phyloP scores from a whole-genome alignment of 768 basidiomycete genomes.

The Termitomyces titanicus region DNA sequence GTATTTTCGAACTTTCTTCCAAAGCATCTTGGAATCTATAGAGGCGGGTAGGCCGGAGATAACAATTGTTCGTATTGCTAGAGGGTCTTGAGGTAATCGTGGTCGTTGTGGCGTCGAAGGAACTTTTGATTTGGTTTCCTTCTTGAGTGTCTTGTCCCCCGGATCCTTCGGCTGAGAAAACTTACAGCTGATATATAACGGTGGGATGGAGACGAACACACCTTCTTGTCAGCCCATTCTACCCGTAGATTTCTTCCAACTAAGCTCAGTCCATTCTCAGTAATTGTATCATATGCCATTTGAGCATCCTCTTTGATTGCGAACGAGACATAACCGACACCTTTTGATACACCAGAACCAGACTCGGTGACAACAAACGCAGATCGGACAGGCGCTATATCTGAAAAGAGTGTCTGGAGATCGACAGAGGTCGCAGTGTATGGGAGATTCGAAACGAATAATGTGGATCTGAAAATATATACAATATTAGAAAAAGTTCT shows the following conservation, averaged over 20 bases:
- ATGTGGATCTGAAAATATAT: slow-evolving; percentile 56
- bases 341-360: slow-evolving; percentile 76
- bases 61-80: slow-evolving; percentile 80
- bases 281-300: slow-evolving; percentile 59
- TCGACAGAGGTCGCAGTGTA: slow-evolving; percentile 89
- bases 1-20: slow-evolving; percentile 87
- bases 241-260: slow-evolving; percentile 70
- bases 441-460: slow-evolving; percentile 93
- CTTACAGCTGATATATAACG: neutral
- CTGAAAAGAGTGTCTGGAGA: slow-evolving; percentile 90
- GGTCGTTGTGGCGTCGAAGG: slow-evolving; percentile 28
- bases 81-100: slow-evolving; percentile 54
- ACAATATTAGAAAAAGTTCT: slow-evolving; percentile 2
- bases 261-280: slow-evolving; percentile 59
- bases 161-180: slow-evolving; percentile 40
- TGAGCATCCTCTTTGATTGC: slow-evolving; percentile 87
- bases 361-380: slow-evolving; percentile 90
- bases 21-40: slow-evolving; percentile 63
- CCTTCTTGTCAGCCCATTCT: slow-evolving; percentile 81
- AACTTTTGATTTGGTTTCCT: slow-evolving; percentile 38
- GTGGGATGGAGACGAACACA: slow-evolving; percentile 24
- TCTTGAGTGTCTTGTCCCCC: slow-evolving; percentile 30
- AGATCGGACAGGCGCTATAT: slow-evolving; percentile 89
- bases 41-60: slow-evolving; percentile 67
- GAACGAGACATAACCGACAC: slow-evolving; percentile 96